Base-by-base conservation (phyloP, 495 filamentous ascomycete genomes). In the Pseudomonodictys pantanalensis region DNA sequence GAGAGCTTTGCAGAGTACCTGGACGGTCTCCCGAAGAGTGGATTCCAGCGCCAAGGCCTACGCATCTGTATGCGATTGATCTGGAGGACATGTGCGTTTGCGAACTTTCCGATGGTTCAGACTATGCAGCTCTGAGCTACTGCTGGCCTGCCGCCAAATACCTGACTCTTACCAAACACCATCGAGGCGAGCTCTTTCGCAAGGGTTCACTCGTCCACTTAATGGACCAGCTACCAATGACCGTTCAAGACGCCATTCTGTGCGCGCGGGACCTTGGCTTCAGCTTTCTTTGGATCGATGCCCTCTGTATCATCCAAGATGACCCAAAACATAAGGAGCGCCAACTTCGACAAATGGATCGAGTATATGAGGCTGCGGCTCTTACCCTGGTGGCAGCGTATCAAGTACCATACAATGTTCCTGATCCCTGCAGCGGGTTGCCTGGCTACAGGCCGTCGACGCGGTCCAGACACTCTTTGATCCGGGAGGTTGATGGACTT, bases 251-350 rank as follows among this genome's bases (percentile, higher is more conserved):
- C 23, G 50, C 50, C 23, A 42, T 53, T 7, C 5, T 12, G 6
- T 20, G n/a, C 9, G 11, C 50, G 7, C 30, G 22, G n/a, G 26
- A 53, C 10, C n/a, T 53, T 11, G 6, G 30, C 7, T 17, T 41
- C 22, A 30, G 50, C 6, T 53, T 50, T 29, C 17, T 53, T 15
- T 53, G 50, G 50, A 42, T 53, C 9, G 33, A 42, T 18, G 46
- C 46, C 28, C 22, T 50, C 7, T 50, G 46, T 18, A 53, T 53
- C 9, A 20, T 39, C 18, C 50, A 53, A 29, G 50, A 53, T 43
- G 11, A 12, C 28, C 7, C 11, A 5, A 30, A 53, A 25, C 18
- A 53, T 22, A 28, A 32, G 25, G 18, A 8, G 28, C 26, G 28
- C 9, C 46, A 50, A 28, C 20, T 44, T 8, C 41, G 18, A 6